These are phyloP conservation scores for Mycocentrospora acerina DNA, from an alignment of 2,329 filamentous ascomycete species.

Conservation along the genomic window DNA sequence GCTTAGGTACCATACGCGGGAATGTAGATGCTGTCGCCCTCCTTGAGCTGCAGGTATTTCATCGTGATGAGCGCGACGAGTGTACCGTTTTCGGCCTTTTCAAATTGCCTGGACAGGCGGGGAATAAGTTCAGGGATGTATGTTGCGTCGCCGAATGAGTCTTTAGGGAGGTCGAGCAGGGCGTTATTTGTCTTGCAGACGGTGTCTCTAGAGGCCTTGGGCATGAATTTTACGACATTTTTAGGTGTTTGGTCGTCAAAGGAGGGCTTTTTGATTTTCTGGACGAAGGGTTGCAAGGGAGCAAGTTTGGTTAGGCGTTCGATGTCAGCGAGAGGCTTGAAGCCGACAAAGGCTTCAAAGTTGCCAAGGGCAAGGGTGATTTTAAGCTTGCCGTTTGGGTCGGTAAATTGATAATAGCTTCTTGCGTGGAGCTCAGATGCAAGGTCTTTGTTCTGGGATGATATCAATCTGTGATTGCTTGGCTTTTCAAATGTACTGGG, in stretches of 20 bases:
- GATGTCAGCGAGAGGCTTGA: constrained; percentile 66
- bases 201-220: constrained; percentile 55
- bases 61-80: constrained; percentile 71
- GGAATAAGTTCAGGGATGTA: constrained; percentile 67
- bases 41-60: constrained; percentile 69
- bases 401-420: constrained; percentile 66
- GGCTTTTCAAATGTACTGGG: constrained; percentile 44
- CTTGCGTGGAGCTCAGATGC: constrained; percentile 63
- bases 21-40: constrained; percentile 69
- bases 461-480: constrained; percentile 5
- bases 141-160: constrained; percentile 53
- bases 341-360: constrained; percentile 77
- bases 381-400: constrained; percentile 78
- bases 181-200: constrained; percentile 57
- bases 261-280: constrained; percentile 40
- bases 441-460: constrained; percentile 59
- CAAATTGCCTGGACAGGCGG: constrained; percentile 66
- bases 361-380: constrained; percentile 71
- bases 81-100: constrained; percentile 63
- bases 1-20: constrained; percentile 74
- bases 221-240: constrained; percentile 56
- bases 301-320: constrained; percentile 59
- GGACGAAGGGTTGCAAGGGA: constrained; percentile 57
- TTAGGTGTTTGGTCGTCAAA: constrained; percentile 63
- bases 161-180: constrained; percentile 52